Conservation (phyloP, 192 early-diverging fungal species). For the Entrophospora sp. region DNA sequence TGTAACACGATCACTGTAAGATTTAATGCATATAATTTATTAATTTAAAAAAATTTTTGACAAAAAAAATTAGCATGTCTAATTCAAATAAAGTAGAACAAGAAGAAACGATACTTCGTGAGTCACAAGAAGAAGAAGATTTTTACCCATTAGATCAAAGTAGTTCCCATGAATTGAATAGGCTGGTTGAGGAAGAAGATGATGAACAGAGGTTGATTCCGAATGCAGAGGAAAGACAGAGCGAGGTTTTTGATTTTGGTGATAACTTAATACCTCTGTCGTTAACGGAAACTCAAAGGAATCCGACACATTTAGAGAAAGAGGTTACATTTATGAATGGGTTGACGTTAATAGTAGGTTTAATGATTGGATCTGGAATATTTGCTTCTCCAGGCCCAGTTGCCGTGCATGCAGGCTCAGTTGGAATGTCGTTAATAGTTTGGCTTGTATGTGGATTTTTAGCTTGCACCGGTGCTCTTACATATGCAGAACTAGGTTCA, state of each 20-base stretch:
- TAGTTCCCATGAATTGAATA: no score
- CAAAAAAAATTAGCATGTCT: no score
- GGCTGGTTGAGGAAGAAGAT: no score
- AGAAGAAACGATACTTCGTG: no score
- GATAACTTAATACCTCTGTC: slow-evolving; percentile 16
- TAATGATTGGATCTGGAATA: slow-evolving; percentile 74
- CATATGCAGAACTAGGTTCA: slow-evolving; percentile 87
- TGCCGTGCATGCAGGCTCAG: slow-evolving; percentile 50
- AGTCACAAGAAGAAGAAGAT: no score
- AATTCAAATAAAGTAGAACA: no score
- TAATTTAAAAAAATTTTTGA: no score
- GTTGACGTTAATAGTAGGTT: slow-evolving; percentile 57
- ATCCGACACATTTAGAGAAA: slow-evolving; percentile 40
- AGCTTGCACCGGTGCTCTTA: slow-evolving; percentile 72
- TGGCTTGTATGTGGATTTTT: slow-evolving; percentile 68
- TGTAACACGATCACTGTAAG: no score
- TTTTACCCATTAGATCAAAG: no score
- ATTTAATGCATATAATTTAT: no score
- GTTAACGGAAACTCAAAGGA: slow-evolving; percentile 29
- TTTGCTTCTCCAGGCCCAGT: slow-evolving; percentile 75
- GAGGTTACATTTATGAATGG: slow-evolving; percentile 56
- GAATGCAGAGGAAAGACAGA: slow-evolving; percentile 7
- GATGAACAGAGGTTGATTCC: no score
- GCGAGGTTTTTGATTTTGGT: slow-evolving; percentile 17
- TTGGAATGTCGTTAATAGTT: slow-evolving; percentile 63